phyloP scores from a whole-genome alignment of 495 filamentous ascomycete species.

The Xylaria curta region DNA sequence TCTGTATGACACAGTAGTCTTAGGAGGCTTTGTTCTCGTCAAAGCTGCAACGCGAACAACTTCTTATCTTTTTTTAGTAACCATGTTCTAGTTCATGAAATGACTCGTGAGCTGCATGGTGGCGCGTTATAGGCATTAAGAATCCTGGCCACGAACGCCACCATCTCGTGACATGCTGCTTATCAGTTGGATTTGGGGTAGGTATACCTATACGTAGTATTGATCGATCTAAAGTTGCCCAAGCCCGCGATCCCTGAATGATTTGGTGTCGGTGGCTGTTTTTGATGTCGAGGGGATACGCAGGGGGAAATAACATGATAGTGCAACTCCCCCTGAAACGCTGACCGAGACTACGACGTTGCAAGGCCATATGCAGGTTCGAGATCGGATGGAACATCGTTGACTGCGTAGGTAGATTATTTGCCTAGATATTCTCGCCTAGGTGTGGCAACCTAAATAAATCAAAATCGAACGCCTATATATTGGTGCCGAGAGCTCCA shows the following conservation, averaged over 20 bases:
- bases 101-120: not conserved
- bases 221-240: not conserved
- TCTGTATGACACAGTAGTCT: not conserved
- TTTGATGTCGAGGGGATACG: not conserved
- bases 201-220: not conserved
- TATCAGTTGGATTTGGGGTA: not conserved
- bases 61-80: not conserved
- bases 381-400: not conserved
- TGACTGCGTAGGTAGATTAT: not conserved
- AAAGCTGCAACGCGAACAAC: not conserved
- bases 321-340: slow-evolving; percentile 14
- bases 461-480: not conserved
- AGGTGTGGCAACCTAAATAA: not conserved
- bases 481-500: not conserved
- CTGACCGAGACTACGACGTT: slow-evolving; percentile 12
- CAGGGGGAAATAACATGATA: slow-evolving; percentile 9
- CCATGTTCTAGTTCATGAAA: not conserved
- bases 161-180: not conserved
- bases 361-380: not conserved
- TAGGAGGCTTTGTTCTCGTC: not conserved
- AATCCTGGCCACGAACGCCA: not conserved
- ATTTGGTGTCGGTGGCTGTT: not conserved
- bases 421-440: not conserved
- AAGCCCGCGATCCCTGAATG: not conserved
- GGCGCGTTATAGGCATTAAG: not conserved